A percentile compares a stretch with the other conserved stretches of the same genome.
Conservation (phyloP, 768 basidiomycete species). For the Hypholoma sublateritium region DNA sequence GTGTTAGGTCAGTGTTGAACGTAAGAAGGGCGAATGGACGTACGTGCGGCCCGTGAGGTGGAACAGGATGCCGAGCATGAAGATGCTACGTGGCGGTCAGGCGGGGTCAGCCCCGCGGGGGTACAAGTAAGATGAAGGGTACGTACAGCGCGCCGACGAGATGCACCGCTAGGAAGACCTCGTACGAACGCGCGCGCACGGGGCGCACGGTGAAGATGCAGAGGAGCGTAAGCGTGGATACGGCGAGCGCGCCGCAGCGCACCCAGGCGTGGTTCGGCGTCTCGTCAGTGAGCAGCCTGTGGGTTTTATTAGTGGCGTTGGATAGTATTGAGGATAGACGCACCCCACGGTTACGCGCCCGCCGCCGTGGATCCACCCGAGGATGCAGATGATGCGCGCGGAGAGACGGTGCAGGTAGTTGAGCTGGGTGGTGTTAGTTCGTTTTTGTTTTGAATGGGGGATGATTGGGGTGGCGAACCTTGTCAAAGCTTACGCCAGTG, state of each 20-base stretch:
- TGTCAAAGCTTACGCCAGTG: conserved; percentile 51
- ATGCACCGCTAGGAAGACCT: conserved; percentile 52
- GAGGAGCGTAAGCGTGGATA: conserved; percentile 40
- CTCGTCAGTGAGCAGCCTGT: conserved; percentile 19
- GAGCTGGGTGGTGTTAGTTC: conserved; percentile 28
- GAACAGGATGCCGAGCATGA: conserved; percentile 40
- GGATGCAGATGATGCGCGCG: conserved; percentile 43
- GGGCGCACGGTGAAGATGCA: conserved; percentile 47
- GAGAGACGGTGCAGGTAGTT: conserved; percentile 46
- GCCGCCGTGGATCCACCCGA: conserved; percentile 50
- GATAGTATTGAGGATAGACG: neutral
- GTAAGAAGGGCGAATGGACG: conserved; percentile 5
- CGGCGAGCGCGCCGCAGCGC: conserved; percentile 36
- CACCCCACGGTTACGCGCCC: conserved; percentile 35
- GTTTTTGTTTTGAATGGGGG: neutral
- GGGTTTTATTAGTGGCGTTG: neutral
- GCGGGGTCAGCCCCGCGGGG: too few relatives aligned
- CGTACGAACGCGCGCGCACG: conserved; percentile 46
- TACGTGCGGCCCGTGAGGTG: conserved; percentile 34
- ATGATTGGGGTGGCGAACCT: conserved; percentile 21
- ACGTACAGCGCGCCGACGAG: conserved; percentile 39
- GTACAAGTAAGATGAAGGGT: neutral
- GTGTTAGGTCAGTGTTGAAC: neutral
- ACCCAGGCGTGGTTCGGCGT: conserved; percentile 26
- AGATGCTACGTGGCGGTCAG: conserved; percentile 25